phyloP scores from a whole-genome alignment of 257 asterid species.

The Capsicum rhomboideum region DNA sequence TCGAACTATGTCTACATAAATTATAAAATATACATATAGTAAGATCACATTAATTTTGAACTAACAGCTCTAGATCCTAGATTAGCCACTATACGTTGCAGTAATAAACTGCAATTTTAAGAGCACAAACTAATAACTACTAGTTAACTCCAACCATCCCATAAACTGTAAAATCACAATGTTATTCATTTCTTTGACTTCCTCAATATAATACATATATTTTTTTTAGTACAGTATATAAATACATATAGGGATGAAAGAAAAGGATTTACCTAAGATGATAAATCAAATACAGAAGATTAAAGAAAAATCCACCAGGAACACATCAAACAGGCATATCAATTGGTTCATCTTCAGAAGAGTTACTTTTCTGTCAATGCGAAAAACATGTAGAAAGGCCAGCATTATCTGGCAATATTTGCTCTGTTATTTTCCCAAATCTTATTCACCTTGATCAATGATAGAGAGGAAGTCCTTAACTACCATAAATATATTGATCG shows the following conservation, averaged over 20 bases:
- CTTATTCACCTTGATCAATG: conserved; percentile 75
- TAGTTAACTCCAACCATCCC: background rate
- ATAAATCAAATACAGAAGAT: background rate
- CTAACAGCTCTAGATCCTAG: background rate
- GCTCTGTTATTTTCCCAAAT: conserved; percentile 50
- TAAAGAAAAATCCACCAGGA: background rate
- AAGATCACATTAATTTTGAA: background rate
- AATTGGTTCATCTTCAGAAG: conserved; percentile 6
- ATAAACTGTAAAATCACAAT: background rate
- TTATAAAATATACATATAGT: background rate
- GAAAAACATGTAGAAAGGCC: conserved; percentile 6
- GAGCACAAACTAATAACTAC: background rate
- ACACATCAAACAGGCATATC: background rate
- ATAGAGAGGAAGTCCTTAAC: conserved; percentile 58
- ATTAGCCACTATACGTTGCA: background rate
- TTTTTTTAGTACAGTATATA: background rate
- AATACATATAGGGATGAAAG: background rate
- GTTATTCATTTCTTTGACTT: background rate
- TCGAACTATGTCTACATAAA: background rate
- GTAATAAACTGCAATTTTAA: background rate
- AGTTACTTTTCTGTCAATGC: background rate
- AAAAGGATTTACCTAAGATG: background rate
- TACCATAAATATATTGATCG: conserved; percentile 49
- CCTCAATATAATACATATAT: background rate
- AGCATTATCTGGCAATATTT: conserved; percentile 21